These are phyloP conservation scores for Emericellopsis cladophorae DNA, from an alignment of 2,329 filamentous ascomycete species.

Conservation along the genomic window DNA sequence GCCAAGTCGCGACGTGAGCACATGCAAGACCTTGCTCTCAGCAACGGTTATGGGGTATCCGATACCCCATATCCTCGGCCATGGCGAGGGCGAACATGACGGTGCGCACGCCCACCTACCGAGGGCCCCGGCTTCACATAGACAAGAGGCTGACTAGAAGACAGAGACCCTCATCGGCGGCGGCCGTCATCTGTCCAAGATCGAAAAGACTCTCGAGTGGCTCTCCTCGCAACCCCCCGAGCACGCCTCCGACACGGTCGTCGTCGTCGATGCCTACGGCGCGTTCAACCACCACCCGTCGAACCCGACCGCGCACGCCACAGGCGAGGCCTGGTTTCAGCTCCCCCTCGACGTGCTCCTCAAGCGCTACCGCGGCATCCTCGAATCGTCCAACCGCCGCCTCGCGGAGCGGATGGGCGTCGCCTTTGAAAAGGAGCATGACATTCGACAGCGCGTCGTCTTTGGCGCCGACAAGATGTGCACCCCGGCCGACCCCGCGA, in stretches of 20 bases:
- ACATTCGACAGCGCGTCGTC: constrained; percentile 10
- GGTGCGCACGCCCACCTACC: background rate
- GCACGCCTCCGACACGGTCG: constrained; percentile 12
- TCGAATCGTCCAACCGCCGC: constrained; percentile 9
- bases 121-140: background rate
- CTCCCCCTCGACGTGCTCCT: constrained; percentile 13
- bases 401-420: constrained; percentile 11
- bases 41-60: constrained; percentile 14
- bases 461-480: constrained; percentile 12
- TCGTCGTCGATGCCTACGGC: constrained; percentile 16
- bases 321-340: constrained; percentile 19
- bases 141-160: constrained; percentile 2
- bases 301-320: background rate
- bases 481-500: constrained; percentile 10
- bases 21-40: constrained; percentile 19
- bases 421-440: constrained; percentile 7
- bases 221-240: constrained; percentile 11
- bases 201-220: constrained; percentile 11
- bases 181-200: constrained; percentile 16
- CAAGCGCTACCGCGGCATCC: constrained; percentile 11
- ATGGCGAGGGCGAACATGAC: constrained; percentile 1
- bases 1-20: constrained; percentile 9
- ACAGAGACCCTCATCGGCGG: constrained; percentile 7
- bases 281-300: constrained; percentile 3
- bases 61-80: constrained; percentile 10